These are phyloP conservation scores for Hypomyces perniciosus DNA, from an alignment of 2,329 filamentous ascomycete species.

Conservation along the genomic window DNA sequence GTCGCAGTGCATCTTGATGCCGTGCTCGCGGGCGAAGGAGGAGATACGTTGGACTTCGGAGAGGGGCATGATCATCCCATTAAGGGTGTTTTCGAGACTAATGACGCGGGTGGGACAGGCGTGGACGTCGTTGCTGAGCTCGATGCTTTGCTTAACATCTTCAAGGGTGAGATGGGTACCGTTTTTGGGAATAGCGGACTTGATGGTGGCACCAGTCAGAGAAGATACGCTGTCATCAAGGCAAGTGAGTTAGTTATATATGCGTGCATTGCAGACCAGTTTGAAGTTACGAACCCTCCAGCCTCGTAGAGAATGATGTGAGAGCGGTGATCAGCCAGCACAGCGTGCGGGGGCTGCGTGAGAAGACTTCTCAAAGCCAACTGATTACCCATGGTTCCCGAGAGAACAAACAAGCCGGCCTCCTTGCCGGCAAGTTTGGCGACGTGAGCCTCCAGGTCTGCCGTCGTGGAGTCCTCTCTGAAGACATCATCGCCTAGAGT, in stretches of 20 bases:
- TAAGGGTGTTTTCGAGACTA: constrained; percentile 78
- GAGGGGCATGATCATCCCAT: constrained; percentile 72
- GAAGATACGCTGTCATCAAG: constrained; percentile 54
- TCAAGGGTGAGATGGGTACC: constrained; percentile 68
- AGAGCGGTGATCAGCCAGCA: constrained; percentile 71
- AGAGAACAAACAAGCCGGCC: constrained; percentile 72
- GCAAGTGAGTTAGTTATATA: background rate
- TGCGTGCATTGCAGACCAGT: background rate
- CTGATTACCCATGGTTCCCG: constrained; percentile 93
- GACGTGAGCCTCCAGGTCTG: constrained; percentile 66
- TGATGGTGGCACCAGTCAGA: constrained; percentile 65
- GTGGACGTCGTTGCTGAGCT: constrained; percentile 66
- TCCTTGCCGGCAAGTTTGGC: constrained; percentile 70
- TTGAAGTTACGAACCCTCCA: constrained; percentile 43
- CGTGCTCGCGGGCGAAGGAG: constrained; percentile 58
- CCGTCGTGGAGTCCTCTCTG: constrained; percentile 72
- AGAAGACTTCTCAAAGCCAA: constrained; percentile 73
- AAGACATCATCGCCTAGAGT: constrained; percentile 82
- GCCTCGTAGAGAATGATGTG: constrained; percentile 69
- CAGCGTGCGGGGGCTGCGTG: constrained; percentile 69
- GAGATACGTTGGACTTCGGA: constrained; percentile 63
- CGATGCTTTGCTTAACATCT: constrained; percentile 62
- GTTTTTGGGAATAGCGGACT: constrained; percentile 62
- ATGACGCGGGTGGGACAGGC: constrained; percentile 75
- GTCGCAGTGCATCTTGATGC: constrained; percentile 68